Evolutionary conservation across 306 rosid genomes (phyloP), one percentile per base, ranked within the genome.

Genomic region (Leucaena leucocephala): DNA sequence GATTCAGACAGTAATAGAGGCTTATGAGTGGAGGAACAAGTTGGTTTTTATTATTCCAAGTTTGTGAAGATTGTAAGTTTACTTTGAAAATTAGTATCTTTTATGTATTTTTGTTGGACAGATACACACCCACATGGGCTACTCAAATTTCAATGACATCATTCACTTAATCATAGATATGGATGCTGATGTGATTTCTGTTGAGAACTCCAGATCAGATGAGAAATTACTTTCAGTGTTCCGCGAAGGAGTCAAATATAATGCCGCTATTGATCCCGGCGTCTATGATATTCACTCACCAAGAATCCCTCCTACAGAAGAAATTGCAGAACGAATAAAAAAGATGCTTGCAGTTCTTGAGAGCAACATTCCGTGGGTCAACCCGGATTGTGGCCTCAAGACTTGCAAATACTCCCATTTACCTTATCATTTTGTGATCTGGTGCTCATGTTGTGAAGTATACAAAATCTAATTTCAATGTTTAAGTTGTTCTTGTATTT

Each of bases 51-150:
- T 6, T 39, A 46, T 35, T 44, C 16, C 5, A 44, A 44, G 12
- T 43, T 70, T 46, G 6, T 19, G 19, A 58, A 48, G 22, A 46
- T 10, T 64, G 39, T 35, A 15, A 39, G 46, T 63, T 7, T 35
- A 61, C 44, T 2, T 59, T 58, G 12, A 58, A 4, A 9, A n/a
- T 35, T 27, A 57, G 9, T 19, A 8, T 3, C 34, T 57, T 4
- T 33, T 4, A 33, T 61, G 12, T 27, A 27, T 13, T 21, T 36
- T 33, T 44, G 72, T 10, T 86, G 66, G 48, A 46, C 90, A 89
- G 93, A 84, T 87, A 68, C 93, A 89, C 84, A 89, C 93, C 43
- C 93, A 89, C 81, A 87, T 89, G 93, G 87, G 91, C 80, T 84
- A 89, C 87, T 89, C 93, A 0, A 27, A 27, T 27, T 27, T 27